Evolutionary conservation across 2,329 filamentous ascomycete species (phyloP).

Genomic region (Pestalotiopsis sp.): DNA sequence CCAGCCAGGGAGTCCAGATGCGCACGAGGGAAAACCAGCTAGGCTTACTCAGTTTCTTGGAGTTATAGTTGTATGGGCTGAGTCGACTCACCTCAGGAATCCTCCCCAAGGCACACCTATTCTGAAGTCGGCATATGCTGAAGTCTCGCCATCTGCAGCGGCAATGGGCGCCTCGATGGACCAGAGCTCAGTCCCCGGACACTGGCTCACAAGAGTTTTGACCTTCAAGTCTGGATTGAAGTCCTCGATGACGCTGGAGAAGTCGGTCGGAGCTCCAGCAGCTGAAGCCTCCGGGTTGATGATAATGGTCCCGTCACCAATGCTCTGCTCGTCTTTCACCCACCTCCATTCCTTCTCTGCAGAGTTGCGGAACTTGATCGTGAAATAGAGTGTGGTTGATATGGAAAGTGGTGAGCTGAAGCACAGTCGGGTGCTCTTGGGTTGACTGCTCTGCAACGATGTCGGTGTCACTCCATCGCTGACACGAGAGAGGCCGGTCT

Average conservation of each 20-base stretch:
- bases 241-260: constrained; percentile 57
- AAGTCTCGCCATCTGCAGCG: constrained; percentile 56
- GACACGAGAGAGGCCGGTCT: constrained; percentile 44
- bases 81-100: constrained; percentile 49
- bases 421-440: constrained; percentile 44
- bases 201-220: constrained; percentile 60
- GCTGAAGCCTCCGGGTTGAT: constrained; percentile 39
- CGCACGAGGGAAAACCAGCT: constrained; percentile 83
- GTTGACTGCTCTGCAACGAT: constrained; percentile 45
- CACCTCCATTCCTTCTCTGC: constrained; percentile 64
- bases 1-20: constrained; percentile 81
- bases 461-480: constrained; percentile 39
- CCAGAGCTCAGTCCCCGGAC: constrained; percentile 70
- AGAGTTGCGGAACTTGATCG: constrained; percentile 65
- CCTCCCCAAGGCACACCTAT: constrained; percentile 64
- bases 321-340: constrained; percentile 64
- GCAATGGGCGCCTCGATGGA: constrained; percentile 59
- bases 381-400: constrained; percentile 59
- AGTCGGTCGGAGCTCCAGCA: constrained; percentile 32
- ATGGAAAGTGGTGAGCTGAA: constrained; percentile 55
- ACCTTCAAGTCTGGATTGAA: constrained; percentile 58
- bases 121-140: constrained; percentile 54
- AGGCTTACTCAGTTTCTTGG: neutral
- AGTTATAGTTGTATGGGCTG: too few species aligned
- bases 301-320: constrained; percentile 63